Base-by-base conservation (phyloP, 305 asterid genomes). In the Nicotiana rustica region DNA sequence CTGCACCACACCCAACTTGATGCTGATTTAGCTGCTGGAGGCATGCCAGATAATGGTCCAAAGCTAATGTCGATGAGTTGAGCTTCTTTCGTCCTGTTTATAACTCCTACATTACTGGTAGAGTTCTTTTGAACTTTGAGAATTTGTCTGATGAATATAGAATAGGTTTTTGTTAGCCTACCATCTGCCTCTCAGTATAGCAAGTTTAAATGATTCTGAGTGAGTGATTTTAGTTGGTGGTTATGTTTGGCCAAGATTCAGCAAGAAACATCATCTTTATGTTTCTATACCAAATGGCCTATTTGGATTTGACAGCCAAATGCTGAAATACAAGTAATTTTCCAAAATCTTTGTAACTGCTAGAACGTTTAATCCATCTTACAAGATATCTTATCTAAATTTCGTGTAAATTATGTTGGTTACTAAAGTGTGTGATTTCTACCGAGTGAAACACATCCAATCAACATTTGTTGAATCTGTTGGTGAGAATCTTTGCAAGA, bases 11-110 rank as follows among this genome's bases (percentile, higher is more conserved):
- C 94, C 3, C 98, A 94, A 81, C 88, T 93, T 25, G 97, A 95
- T 82, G 99, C 99, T 17, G 98, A 95, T 0, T 82, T 92, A 38
- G 98, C 98, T 75, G 97, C 93, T 86, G 98, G 99, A 59, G 99
- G 98, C 44, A 88, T 82, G 94, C 99, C 99, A 0, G 98, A 95
- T 85, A 92, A 95, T 78, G 99, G 99, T n/a, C 97, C 97, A 47
- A 95, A 94, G 90, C 89, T 95, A 17, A 92, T 95, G 98, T 78
- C 92, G 3, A 89, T 78, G 77, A 35, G 64, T 89, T 92, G 88
- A 90, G 86, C 69, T 82, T 66, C 15, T 21, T 70, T 6, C 18
- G 19, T 19, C 19, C 81, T 12, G 71, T 67, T 84, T 60, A 57
- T 61, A 73, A 57, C 83, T 79, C 44, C 38, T 6, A 31, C 55